Evolutionary conservation across 352 stramenopile species (phyloP).

Genomic region (Globisporangium abappressorium): DNA sequence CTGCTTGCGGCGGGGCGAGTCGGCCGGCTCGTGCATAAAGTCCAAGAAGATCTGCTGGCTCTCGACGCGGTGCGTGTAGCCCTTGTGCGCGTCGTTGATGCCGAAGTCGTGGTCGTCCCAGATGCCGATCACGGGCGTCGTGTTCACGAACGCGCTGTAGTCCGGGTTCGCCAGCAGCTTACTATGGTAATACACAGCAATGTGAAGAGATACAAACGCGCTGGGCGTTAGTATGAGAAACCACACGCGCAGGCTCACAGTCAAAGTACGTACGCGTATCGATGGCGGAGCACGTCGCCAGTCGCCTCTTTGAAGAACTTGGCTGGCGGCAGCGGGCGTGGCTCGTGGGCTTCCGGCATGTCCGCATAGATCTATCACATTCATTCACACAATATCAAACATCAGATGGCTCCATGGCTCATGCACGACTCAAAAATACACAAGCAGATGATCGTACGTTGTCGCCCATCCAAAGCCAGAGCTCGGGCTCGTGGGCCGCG

Average conservation of each 20-base stretch:
- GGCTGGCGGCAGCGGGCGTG: slow-evolving; percentile 33
- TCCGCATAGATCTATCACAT: slow-evolving; percentile 71
- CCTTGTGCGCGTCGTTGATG: slow-evolving; percentile 86
- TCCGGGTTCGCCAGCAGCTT: slow-evolving; percentile 62
- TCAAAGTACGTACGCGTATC: slow-evolving; percentile 50
- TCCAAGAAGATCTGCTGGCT: slow-evolving; percentile 86
- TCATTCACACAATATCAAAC: neutral
- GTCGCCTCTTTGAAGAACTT: slow-evolving; percentile 68
- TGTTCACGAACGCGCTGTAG: slow-evolving; percentile 58
- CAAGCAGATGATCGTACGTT: slow-evolving; percentile 40
- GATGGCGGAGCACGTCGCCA: slow-evolving; percentile 41
- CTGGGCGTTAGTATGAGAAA: neutral
- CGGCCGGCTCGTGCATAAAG: slow-evolving; percentile 72
- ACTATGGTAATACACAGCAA: slow-evolving; percentile 20
- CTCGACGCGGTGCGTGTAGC: slow-evolving; percentile 65
- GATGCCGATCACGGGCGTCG: slow-evolving; percentile 78
- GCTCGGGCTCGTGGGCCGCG: slow-evolving; percentile 48
- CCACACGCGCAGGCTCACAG: neutral
- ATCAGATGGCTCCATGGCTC: neutral
- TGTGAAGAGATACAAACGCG: neutral
- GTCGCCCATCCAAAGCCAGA: slow-evolving; percentile 89
- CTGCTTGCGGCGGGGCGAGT: slow-evolving; percentile 73
- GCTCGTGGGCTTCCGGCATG: slow-evolving; percentile 48
- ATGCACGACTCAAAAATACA: neutral
- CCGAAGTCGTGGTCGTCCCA: slow-evolving; percentile 92